phyloP scores from a whole-genome alignment of 768 basidiomycete genomes.

The Clitopilus hobsonii region DNA sequence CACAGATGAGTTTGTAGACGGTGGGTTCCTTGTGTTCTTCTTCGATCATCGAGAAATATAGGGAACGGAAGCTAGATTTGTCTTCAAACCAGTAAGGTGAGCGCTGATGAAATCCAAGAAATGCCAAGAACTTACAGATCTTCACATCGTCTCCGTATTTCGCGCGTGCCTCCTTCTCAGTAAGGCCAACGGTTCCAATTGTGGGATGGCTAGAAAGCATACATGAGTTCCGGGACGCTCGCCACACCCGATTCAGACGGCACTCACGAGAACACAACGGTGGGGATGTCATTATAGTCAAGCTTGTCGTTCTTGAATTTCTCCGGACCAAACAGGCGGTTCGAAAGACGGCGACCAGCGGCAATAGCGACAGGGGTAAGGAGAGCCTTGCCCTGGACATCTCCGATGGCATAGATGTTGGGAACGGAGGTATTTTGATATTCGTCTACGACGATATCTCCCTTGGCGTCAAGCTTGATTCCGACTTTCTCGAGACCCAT shows the following conservation, averaged over 20 bases:
- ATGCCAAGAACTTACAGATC: constrained; percentile 61
- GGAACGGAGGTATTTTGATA: constrained; percentile 79
- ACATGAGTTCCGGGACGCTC: not conserved
- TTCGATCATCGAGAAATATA: constrained; percentile 90
- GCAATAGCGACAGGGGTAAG: constrained; percentile 98
- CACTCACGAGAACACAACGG: constrained; percentile 93
- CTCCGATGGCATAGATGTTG: constrained; percentile 80
- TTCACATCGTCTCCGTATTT: constrained; percentile 89
- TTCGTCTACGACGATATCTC: constrained; percentile 87
- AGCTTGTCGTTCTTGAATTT: constrained; percentile 87
- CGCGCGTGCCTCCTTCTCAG: constrained; percentile 84
- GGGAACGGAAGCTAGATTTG: constrained; percentile 72
- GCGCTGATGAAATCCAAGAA: not conserved
- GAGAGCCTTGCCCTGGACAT: constrained; percentile 88
- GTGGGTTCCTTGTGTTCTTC: constrained; percentile 94
- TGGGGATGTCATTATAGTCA: constrained; percentile 85
- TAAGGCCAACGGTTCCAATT: constrained; percentile 92
- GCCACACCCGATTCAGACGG: not conserved
- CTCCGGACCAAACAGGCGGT: constrained; percentile 85
- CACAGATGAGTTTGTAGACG: constrained; percentile 85
- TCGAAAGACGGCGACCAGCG: constrained; percentile 84
- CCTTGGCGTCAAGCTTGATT: constrained; percentile 69
- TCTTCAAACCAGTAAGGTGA: constrained; percentile 36
- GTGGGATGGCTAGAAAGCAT: constrained; percentile 71
- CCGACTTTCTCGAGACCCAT: constrained; percentile 77